Evolutionary conservation across 2,329 filamentous ascomycete species (phyloP), one percentile per base, ranked within the genome.

Genomic region (Dothiorella sarmentorum): DNA sequence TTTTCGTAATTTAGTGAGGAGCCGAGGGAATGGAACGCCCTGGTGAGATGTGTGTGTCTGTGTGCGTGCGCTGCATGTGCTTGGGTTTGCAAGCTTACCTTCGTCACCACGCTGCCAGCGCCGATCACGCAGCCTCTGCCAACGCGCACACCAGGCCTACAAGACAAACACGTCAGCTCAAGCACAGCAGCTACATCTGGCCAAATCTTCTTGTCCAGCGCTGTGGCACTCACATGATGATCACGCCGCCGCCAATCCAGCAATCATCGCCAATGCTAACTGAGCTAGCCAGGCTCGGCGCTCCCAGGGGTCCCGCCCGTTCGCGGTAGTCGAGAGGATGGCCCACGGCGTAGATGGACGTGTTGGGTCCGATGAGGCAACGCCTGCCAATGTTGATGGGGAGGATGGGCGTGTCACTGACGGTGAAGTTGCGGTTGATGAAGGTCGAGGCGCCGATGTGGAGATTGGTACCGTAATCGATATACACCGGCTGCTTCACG

Each of bases 71-170:
- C 45, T 37, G 40, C 52, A 44, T 44, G 37, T 17, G 13, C 29
- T 37, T 37, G 20, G 49, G 24, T 37, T 10, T 7, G 24, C 53
- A 20, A 45, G 40, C 42, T 37, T 57, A 57, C 79, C 75, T 87
- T 93, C 2, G 89, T 94, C 24, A 96, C 90, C 4, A 95, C 89
- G 69, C 87, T 90, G 1, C 88, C 89, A 2, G 91, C 90, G 1
- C 90, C 91, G 61, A 96, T 80, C 0, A 87, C 89, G 5, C 78
- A 80, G 0, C 91, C 90, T 58, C 81, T 79, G 0, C 91, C 91
- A 63, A 96, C 87, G 1, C 82, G 92, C 22, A 96, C 85, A 0
- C 91, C 91, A 0, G 89, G 85, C 43, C 55, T 57, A 38, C 27
- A 38, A 44, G 37, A 47, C 17, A 38, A 26, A 22, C 40, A 57